Conservation (phyloP, 1,139 yeast genomes). For the Debaryomycetaceae sp. region DNA sequence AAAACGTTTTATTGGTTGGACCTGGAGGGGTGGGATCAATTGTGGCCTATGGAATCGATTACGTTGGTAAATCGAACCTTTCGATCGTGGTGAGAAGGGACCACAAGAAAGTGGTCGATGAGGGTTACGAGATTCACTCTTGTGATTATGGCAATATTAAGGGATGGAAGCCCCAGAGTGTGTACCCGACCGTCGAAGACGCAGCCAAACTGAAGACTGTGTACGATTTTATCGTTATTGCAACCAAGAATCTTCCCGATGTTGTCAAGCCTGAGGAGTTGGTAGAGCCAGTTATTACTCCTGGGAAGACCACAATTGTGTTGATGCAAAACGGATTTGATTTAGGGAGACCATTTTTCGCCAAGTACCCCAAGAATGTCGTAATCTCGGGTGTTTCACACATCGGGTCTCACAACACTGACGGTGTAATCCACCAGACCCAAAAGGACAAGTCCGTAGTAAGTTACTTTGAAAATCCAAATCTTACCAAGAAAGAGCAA, state of each 20-base stretch:
- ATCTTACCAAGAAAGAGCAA: slow-evolving; percentile 3
- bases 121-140: slow-evolving; percentile 15
- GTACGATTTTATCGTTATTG: slow-evolving; percentile 14
- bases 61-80: slow-evolving; percentile 9
- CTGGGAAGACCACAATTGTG: slow-evolving; percentile 10
- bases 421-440: slow-evolving; percentile 19
- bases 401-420: slow-evolving; percentile 15
- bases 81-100: slow-evolving; percentile 17
- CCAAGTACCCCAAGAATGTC: slow-evolving; percentile 25
- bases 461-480: slow-evolving; percentile 6
- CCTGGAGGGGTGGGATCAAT: slow-evolving; percentile 21
- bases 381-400: slow-evolving; percentile 18
- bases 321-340: slow-evolving; percentile 24
- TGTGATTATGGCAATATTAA: slow-evolving; percentile 15
- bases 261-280: slow-evolving; percentile 13
- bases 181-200: not conserved
- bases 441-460: slow-evolving; percentile 18
- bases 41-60: slow-evolving; percentile 15
- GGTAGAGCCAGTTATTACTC: slow-evolving; percentile 12
- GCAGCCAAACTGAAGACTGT: not conserved
- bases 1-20: slow-evolving; percentile 15
- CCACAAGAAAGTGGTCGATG: slow-evolving; percentile 10
- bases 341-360: slow-evolving; percentile 25
- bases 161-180: slow-evolving; percentile 9
- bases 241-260: slow-evolving; percentile 19